Base-by-base conservation (phyloP, 1,139 yeast species). In the Zhuliangozyma parablackwelliae region DNA sequence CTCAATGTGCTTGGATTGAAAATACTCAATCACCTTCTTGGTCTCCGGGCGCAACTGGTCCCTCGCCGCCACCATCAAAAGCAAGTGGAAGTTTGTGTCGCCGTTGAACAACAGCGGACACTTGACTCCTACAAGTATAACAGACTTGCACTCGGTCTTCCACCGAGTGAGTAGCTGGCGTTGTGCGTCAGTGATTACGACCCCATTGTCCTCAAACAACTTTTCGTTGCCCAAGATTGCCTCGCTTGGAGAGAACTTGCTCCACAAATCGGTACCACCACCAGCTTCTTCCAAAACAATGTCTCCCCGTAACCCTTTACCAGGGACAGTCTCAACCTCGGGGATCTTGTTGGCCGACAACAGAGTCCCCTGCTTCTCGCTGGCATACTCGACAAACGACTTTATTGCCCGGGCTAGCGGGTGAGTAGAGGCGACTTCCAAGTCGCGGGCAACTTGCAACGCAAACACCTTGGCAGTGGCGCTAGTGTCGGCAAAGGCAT, bases 11-110 rank as follows among this genome's bases (percentile, higher is more conserved):
- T 58, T 60, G 0, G 51, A 37, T 30, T 72, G 66, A 8, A 85
- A 61, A 21, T 57, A 61, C 11, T 59, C 49, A 13, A 85, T 65
- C 0, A 83, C 84, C 27, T 53, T 49, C 30, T 63, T 65, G 2
- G 90, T 69, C 51, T 84, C 94, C 1, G 74, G 67, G 37, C 94
- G 65, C 10, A 84, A 59, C 47, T 76, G 75, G 53, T 85, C 94
- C 31, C 84, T 68, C 25, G 82, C 79, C 1, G 81, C 84, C 45
- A 82, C 46, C 48, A 75, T 57, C 29, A 78, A 51, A 6, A 68
- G 57, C 7, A 81, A 65, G 32, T 63, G 65, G 43, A 57, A 70
- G 24, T 23, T 23, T 7, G 9, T 23, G 10, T 23, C 24, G 9
- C 24, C 24, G 5, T 6, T 9, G 38, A 57, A 69, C 3, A 56